Evolutionary conservation across 345 rosid genomes (phyloP).

Genomic region (Populus nigra): DNA sequence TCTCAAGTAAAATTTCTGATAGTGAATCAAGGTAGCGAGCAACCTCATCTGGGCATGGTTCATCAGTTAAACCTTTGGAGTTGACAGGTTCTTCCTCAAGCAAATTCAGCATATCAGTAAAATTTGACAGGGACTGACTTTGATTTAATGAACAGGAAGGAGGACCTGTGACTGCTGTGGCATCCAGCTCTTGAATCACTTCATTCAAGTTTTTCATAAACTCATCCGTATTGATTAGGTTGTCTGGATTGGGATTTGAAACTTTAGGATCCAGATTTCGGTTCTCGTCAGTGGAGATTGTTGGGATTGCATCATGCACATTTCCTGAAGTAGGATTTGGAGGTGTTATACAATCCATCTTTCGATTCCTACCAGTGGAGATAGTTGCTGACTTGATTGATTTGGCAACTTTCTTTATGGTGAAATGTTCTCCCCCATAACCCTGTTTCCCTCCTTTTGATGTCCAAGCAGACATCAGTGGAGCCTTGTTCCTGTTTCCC

Average conservation of each 20-base stretch:
- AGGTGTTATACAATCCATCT: not conserved
- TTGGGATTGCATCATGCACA: not conserved
- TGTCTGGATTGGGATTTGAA: not conserved
- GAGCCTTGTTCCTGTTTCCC: not conserved
- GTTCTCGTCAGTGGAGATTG: not conserved
- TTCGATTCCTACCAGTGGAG: not conserved
- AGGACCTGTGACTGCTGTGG: not conserved
- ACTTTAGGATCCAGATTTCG: not conserved
- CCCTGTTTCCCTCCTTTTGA: not conserved
- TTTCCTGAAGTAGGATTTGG: not conserved
- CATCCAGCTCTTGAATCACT: not conserved
- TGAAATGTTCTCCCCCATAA: not conserved
- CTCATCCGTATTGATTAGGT: not conserved
- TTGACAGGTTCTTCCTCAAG: conserved; percentile 13
- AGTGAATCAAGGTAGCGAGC: conserved; percentile 25
- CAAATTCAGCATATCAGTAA: not conserved
- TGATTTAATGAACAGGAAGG: not conserved
- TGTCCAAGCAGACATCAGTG: not conserved
- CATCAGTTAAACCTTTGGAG: not conserved
- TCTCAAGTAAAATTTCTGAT: not conserved
- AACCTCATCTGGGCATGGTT: conserved; percentile 15
- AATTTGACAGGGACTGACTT: not conserved
- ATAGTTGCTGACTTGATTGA: not conserved
- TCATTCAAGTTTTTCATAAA: not conserved
- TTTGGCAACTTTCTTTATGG: not conserved